A percentile compares a stretch with the other conserved stretches of the same genome.
Conservation (phyloP, 495 filamentous ascomycete genomes). For the Clavariopsis aquatica region DNA sequence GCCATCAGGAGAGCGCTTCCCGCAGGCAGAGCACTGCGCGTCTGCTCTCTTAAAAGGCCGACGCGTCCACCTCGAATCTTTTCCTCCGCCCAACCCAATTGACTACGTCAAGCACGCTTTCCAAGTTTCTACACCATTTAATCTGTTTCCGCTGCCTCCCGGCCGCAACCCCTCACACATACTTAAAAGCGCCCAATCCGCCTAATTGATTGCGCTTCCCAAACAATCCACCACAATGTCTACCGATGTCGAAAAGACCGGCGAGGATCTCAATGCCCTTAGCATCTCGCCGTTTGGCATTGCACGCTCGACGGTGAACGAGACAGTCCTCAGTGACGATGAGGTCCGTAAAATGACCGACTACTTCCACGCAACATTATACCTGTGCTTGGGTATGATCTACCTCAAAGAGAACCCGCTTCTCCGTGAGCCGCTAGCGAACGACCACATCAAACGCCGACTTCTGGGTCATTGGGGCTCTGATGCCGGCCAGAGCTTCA, state of each 20-base stretch:
- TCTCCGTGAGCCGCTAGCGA: constrained; percentile 61
- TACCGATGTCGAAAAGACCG: constrained; percentile 14
- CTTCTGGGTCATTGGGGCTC: constrained; percentile 74
- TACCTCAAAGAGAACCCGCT: constrained; percentile 69
- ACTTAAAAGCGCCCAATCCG: not conserved
- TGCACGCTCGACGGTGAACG: constrained; percentile 64
- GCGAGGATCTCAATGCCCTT: constrained; percentile 25
- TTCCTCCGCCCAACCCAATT: constrained; percentile 16
- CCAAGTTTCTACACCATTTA: not conserved
- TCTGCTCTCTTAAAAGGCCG: constrained; percentile 19
- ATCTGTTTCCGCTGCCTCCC: constrained; percentile 16
- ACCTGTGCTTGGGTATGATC: constrained; percentile 74
- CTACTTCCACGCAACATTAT: constrained; percentile 70
- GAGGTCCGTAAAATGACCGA: constrained; percentile 65
- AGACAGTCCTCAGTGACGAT: constrained; percentile 58
- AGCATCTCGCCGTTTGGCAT: constrained; percentile 64
- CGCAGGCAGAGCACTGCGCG: not conserved
- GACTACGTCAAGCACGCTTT: constrained; percentile 6
- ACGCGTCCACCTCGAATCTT: not conserved
- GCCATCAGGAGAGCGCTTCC: constrained; percentile 4
- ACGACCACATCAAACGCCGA: constrained; percentile 66
- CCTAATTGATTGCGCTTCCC: not conserved
- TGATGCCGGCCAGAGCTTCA: constrained; percentile 71
- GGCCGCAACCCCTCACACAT: constrained; percentile 1
- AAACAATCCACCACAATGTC: constrained; percentile 16